Evolutionary conservation across 1,284 basidiomycete genomes (phyloP), one percentile per base, ranked within the genome.

Genomic region (Heliocybe sulcata): DNA sequence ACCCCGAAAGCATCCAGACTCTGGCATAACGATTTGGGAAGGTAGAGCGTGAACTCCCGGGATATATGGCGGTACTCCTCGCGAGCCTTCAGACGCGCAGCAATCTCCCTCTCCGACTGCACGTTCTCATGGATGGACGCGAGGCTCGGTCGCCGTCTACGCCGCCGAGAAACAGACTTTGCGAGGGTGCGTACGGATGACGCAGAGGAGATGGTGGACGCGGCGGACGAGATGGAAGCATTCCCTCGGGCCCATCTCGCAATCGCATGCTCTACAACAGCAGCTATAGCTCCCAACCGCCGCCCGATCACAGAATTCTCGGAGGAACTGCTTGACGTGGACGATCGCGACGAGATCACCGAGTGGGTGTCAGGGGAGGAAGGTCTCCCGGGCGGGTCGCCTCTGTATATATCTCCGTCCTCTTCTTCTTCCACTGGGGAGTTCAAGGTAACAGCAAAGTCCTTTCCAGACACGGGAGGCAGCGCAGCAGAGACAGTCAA

Each of bases 1-100:
- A n/a, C 33, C 14, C 16, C 51, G 10, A 26, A 35, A 16, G 22
- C 12, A 49, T 47, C 52, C 45, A 48, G 58, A 31, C 35, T 54
- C 57, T 61, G 51, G 63, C 64, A 61, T 16, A 67, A 65, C 58
- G 71, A 64, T 60, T 74, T 72, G 49, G 77, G 83, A 25, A 79
- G 64, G 63, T 87, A 87, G 11, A 90, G 71, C 10, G 77, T 75
- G 65, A 92, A 92, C 57, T 83, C 79, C 56, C 89, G 76, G 45
- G 81, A 77, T 51, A 81, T 71, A 53, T 78, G 73, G 57, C 83
- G 73, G 23, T 78, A 77, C 59, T 81, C 76, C 60, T 82, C 78
- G 20, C 84, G 76, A 45, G 85, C 85, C 57, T 77, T 79, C 51
- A 84, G 72, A 45, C 80, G 76, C 47, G 77, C 80, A 1, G 76